Conservation (phyloP, 2,329 filamentous ascomycete genomes). For the Alternaria brassicae region DNA sequence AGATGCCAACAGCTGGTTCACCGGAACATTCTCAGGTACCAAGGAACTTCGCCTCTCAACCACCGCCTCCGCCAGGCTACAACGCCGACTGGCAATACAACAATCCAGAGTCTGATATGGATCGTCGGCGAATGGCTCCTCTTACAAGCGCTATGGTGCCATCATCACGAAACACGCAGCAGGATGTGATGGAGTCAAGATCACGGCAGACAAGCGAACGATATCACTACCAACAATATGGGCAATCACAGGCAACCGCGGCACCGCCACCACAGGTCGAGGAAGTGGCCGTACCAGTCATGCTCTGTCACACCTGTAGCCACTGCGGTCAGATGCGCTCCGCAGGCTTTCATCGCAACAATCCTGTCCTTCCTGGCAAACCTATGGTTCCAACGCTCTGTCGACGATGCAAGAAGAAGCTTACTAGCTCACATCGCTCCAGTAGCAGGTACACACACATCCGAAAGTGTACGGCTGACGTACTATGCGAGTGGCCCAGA, state of each 20-base stretch:
- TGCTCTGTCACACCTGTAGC: slow-evolving; percentile 47
- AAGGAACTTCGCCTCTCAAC: slow-evolving; percentile 15
- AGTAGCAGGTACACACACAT: slow-evolving; percentile 30
- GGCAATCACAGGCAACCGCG: slow-evolving; percentile 12
- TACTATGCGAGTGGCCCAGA: slow-evolving; percentile 39
- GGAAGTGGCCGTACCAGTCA: slow-evolving; percentile 30
- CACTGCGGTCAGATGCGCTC: slow-evolving; percentile 46
- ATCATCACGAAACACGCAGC: slow-evolving; percentile 12
- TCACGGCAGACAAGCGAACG: slow-evolving; percentile 23
- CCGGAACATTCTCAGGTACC: slow-evolving; percentile 21
- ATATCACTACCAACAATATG: slow-evolving; percentile 27
- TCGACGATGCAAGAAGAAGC: slow-evolving; percentile 42
- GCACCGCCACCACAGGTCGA: slow-evolving; percentile 20
- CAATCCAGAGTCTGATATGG: slow-evolving; percentile 17
- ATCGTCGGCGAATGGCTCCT: slow-evolving; percentile 3
- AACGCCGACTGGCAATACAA: slow-evolving; percentile 28
- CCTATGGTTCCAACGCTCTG: slow-evolving; percentile 35
- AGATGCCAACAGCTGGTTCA: slow-evolving; percentile 10
- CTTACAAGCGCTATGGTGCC: slow-evolving; percentile 22
- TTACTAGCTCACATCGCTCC: slow-evolving; percentile 17
- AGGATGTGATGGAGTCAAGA: slow-evolving; percentile 20
- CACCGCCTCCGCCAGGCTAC: slow-evolving; percentile 19
- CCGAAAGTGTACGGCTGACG: slow-evolving; percentile 29
- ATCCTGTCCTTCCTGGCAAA: slow-evolving; percentile 47
- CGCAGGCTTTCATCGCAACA: slow-evolving; percentile 42